phyloP scores from a whole-genome alignment of 1,284 basidiomycete species.

The Pseudozyma sp. region DNA sequence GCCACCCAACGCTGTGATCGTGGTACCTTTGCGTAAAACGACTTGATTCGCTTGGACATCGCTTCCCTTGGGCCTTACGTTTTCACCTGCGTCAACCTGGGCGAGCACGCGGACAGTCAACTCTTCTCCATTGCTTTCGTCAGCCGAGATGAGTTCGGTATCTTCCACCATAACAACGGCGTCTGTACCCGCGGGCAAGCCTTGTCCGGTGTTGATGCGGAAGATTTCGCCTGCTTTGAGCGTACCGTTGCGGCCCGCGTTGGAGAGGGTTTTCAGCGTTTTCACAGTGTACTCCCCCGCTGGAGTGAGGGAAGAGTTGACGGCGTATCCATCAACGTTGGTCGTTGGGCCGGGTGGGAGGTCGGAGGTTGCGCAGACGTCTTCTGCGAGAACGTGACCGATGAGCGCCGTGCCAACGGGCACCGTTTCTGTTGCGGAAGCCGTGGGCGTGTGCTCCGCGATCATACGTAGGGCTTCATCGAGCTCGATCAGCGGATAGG shows the following conservation, averaged over 20 bases:
- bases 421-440: slow-evolving; percentile 3
- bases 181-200: slow-evolving; percentile 79
- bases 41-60: slow-evolving; percentile 79
- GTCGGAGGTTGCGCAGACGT: slow-evolving; percentile 77
- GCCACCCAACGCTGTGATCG: slow-evolving; percentile 78
- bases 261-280: slow-evolving; percentile 70
- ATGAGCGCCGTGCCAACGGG: slow-evolving; percentile 71
- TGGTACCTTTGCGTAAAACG: slow-evolving; percentile 76
- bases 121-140: slow-evolving; percentile 74
- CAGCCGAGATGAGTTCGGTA: slow-evolving; percentile 78
- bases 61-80: slow-evolving; percentile 79
- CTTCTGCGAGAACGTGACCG: slow-evolving; percentile 80
- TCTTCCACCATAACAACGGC: slow-evolving; percentile 92
- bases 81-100: slow-evolving; percentile 77
- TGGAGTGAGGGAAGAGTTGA: slow-evolving; percentile 70
- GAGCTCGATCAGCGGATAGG: slow-evolving; percentile 79
- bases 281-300: slow-evolving; percentile 80
- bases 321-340: slow-evolving; percentile 88
- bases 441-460: slow-evolving; percentile 71
- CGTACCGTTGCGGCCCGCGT: neutral
- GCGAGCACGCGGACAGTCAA: slow-evolving; percentile 77
- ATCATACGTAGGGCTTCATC: slow-evolving; percentile 77
- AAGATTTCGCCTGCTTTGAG: slow-evolving; percentile 44
- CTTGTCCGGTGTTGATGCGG: slow-evolving; percentile 70
- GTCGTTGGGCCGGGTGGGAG: slow-evolving; percentile 74